Evolutionary conservation across 768 basidiomycete genomes (phyloP).

Genomic region (Rhodotorula kratochvilovae): DNA sequence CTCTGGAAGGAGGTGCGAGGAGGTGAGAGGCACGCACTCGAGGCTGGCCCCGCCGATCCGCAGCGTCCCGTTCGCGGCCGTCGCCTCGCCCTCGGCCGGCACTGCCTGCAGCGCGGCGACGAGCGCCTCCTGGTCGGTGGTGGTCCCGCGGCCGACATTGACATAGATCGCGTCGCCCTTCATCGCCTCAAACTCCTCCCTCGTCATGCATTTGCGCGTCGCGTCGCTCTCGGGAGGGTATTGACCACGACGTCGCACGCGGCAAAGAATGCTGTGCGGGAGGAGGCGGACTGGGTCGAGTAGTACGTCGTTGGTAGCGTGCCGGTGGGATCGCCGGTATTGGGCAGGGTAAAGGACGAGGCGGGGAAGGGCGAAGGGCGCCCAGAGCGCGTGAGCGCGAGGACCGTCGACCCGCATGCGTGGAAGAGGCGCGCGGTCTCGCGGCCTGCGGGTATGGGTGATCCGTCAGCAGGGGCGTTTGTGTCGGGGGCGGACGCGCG

Average conservation of each 20-base stretch:
- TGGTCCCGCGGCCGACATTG: slow-evolving; percentile 48
- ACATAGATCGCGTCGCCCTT: slow-evolving; percentile 45
- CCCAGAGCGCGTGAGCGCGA: slow-evolving; percentile 7
- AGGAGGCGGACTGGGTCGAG: neutral
- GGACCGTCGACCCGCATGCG: slow-evolving; percentile 3
- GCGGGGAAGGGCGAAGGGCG: neutral
- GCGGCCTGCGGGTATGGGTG: neutral
- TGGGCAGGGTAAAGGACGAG: neutral
- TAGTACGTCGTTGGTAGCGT: neutral
- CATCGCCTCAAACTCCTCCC: slow-evolving; percentile 15
- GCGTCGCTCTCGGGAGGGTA: neutral
- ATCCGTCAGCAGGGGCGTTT: too few relatives aligned
- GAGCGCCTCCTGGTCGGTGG: slow-evolving; percentile 33
- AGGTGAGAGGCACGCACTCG: neutral
- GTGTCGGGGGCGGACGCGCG: too few relatives aligned
- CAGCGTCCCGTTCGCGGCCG: neutral
- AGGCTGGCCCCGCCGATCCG: neutral
- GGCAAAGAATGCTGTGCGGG: neutral
- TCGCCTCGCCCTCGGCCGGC: neutral
- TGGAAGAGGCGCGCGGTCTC: slow-evolving; percentile 13
- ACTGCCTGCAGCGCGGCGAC: neutral
- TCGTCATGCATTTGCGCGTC: neutral
- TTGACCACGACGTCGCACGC: slow-evolving; percentile 17
- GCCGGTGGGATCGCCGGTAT: slow-evolving; percentile 6
- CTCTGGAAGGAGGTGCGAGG: neutral